Evolutionary conservation across 2,329 filamentous ascomycete species (phyloP), one percentile per base, ranked within the genome.

Genomic region (Colletotrichum viniferum): DNA sequence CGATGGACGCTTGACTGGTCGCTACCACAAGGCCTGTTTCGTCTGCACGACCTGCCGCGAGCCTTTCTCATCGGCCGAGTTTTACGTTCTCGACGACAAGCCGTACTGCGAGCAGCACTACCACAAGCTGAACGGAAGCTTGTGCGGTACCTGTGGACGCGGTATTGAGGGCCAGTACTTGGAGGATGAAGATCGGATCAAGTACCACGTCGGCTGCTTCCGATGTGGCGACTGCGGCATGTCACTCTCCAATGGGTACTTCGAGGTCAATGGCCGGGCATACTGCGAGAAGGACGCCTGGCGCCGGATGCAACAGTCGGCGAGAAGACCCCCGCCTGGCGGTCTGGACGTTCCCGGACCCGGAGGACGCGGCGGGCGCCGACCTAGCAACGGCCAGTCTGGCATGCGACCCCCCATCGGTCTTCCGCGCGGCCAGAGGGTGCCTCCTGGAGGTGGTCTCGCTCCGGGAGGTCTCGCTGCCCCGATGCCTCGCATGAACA

Each of bases 81-180:
- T 98, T 80, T 99, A 99, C 82, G 96, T 99, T 13, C 91, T 96
- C 75, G 86, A 94, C 78, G 95, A 99, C 84, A 90, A 92, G 74
- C 97, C 97, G 1, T 98, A 96, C 85, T 98, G 97, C 84, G 94
- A 95, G 78, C 92, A 93, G 65, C 96, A 98, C 84, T 99, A 98
- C 82, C 97, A 99, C 85, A 91, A 94, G 83, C 90, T 97, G 38
- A 98, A 98, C 80, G 94, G 94, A 66, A 98, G 95, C 62, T 86
- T 98, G 2, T 99, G 97, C 82, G 90, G 91, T 18, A 90, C 90
- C 34, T 99, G 97, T 83, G 90, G 94, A 77, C 88, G 88, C 13
- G 97, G 97, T 16, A 98, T 99, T 78, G 97, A 99, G 84, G 97
- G 97, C 1, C 93, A 96, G 79, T 99, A 98, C 80, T 88, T 98